phyloP scores from a whole-genome alignment of 2,329 filamentous ascomycete genomes.

The Colletotrichum echinochloae region DNA sequence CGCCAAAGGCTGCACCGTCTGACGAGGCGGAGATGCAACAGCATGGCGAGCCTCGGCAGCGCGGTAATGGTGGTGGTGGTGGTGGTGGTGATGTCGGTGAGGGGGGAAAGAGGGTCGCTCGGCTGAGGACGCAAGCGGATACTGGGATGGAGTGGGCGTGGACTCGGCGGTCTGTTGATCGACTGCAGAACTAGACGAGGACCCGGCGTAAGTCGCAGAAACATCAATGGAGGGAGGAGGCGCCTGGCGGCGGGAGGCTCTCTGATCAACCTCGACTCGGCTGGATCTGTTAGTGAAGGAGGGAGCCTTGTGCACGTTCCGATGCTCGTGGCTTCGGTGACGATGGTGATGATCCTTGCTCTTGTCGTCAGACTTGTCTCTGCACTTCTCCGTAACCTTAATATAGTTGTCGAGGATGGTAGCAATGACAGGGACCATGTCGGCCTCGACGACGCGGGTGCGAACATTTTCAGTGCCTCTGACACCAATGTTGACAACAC shows the following conservation, averaged over 20 bases:
- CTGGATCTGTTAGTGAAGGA: slow-evolving; percentile 66
- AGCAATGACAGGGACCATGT: slow-evolving; percentile 98
- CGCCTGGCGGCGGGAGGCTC: slow-evolving; percentile 78
- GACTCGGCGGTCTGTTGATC: slow-evolving; percentile 62
- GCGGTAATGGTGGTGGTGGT: slow-evolving; percentile 64
- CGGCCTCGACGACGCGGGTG: slow-evolving; percentile 95
- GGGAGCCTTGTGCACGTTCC: slow-evolving; percentile 60
- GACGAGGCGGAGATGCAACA: slow-evolving; percentile 62
- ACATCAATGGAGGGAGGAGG: slow-evolving; percentile 78
- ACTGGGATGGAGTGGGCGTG: slow-evolving; percentile 68
- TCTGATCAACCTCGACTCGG: slow-evolving; percentile 69
- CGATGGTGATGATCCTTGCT: slow-evolving; percentile 70
- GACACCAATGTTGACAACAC: slow-evolving; percentile 98
- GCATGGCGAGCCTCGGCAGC: slow-evolving; percentile 63
- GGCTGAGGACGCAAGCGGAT: slow-evolving; percentile 76
- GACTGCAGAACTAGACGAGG: slow-evolving; percentile 52
- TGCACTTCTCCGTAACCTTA: slow-evolving; percentile 92
- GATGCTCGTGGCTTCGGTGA: slow-evolving; percentile 63
- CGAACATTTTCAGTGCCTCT: slow-evolving; percentile 93
- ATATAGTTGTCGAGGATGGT: slow-evolving; percentile 99
- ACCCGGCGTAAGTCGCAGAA: slow-evolving; percentile 56
- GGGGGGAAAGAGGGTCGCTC: slow-evolving; percentile 74
- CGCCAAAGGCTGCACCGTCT: slow-evolving; percentile 74
- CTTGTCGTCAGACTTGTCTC: slow-evolving; percentile 89
- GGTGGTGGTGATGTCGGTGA: slow-evolving; percentile 59